Evolutionary conservation across 768 basidiomycete genomes (phyloP), one percentile per base, ranked within the genome.

Genomic region (Lactifluus subvellereus): DNA sequence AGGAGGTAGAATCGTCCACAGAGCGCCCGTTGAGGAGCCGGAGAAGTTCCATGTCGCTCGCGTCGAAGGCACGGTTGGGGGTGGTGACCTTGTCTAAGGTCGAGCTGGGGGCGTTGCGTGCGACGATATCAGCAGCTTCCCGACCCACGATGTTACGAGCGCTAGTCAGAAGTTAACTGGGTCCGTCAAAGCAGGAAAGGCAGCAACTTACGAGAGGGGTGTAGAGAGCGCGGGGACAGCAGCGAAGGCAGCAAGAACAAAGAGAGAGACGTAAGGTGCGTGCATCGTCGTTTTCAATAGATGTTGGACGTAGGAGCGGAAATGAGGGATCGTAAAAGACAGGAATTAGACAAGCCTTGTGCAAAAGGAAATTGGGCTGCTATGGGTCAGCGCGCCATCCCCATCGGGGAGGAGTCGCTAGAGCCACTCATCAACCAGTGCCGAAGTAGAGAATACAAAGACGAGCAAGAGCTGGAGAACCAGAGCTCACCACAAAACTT

Each of bases 391-490:
- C 20, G 27, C 9, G 33, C 22, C n/a, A 27, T 10, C 16, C 37
- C 38, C 8, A 9, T 6, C 6, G 2, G 7, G 38, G n/a, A 33
- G 27, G 2, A 18, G 32, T 9, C 27, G 27, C 27, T 18, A 1
- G 42, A 33, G 40, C 10, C 43, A 52, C 59, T 60, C 42, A 60
- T 51, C 59, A 60, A 53, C 59, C 59, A 53, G 59, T 60, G 42
- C 51, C 51, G 7, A 9, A 22, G 22, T 9, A n/a, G 2, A 7
- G 13, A 53, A 16, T 22, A 32, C 13, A 20, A 53, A 60, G 59
- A 6, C 18, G 58, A 59, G 50, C 40, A 35, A 43, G 50, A 51
- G 30, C 58, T 52, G 18, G 22, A 14, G 49, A 51, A 22, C 2
- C 49, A 42, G 1, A 10, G 16, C 45, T 9, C 9, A 35, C 58